Conservation (phyloP, 495 filamentous ascomycete genomes). For the Beverwykella pulmonaria region DNA sequence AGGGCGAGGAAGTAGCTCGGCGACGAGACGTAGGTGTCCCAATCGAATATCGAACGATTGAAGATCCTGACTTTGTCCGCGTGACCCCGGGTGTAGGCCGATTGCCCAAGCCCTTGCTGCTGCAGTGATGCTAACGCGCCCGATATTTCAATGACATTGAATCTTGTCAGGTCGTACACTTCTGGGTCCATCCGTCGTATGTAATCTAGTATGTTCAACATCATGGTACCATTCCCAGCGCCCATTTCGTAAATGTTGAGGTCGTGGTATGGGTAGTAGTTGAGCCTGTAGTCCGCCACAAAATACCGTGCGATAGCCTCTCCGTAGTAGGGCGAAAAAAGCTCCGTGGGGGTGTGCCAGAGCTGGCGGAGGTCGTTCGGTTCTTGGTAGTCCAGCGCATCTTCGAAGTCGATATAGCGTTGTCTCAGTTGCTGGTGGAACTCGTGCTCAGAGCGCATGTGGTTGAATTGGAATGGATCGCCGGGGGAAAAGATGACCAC, state of each 20-base stretch:
- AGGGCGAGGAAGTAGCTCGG: constrained; percentile 98
- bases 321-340: constrained; percentile 95
- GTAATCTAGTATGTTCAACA: constrained; percentile 97
- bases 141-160: constrained; percentile 94
- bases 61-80: constrained; percentile 85
- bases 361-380: constrained; percentile 81
- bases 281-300: constrained; percentile 91
- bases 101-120: constrained; percentile 64
- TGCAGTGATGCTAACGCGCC: constrained; percentile 77
- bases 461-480: constrained; percentile 88
- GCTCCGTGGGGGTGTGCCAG: constrained; percentile 97
- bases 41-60: constrained; percentile 92
- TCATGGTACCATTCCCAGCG: constrained; percentile 94
- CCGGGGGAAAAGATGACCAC: constrained; percentile 94
- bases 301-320: constrained; percentile 95
- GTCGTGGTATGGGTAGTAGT: constrained; percentile 92
- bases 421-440: constrained; percentile 76
- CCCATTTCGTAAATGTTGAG: constrained; percentile 99
- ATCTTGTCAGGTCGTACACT: constrained; percentile 93
- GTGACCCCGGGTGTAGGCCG: constrained; percentile 71
- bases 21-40: constrained; percentile 78
- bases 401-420: constrained; percentile 87
- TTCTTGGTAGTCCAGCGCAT: constrained; percentile 71
- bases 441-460: constrained; percentile 75
- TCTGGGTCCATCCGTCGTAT: constrained; percentile 86